Base-by-base conservation (phyloP, 108 stramenopile genomes). In the Licmophora abbreviata region DNA sequence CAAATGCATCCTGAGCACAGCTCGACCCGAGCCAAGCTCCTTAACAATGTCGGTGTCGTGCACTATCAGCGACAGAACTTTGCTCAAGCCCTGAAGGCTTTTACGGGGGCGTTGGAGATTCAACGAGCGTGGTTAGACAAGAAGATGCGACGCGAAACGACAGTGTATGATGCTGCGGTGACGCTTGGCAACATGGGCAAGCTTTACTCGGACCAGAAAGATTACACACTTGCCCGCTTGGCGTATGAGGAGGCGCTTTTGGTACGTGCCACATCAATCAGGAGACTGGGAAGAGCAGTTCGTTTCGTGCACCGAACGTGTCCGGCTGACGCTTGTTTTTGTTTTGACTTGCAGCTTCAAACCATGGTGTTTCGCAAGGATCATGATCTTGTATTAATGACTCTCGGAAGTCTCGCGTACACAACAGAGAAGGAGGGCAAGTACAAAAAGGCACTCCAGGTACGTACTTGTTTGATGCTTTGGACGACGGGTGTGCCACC, bases 241-340 rank as follows among this genome's bases (percentile, higher is more conserved):
- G 69, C 68, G 10, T 80, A 68, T 51, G 73, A 80, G 56, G 79
- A 80, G 56, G 79, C 71, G 10, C 60, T 54, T 30, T 49, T 73
- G 58, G 56, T 71, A 51, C 41, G 63, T 64, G 15, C 8, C 20
- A 6, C 26, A 12, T 40, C 1, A 2, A 15, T 40, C 38, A 2
- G 5, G 20, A 18, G 5, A 15, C n/a, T n/a, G n/a, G n/a, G n/a
- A n/a, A n/a, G n/a, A n/a, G n/a, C n/a, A n/a, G n/a, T n/a, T n/a
- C n/a, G n/a, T n/a, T n/a, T n/a, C n/a, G n/a, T n/a, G n/a, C 1
- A 5, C 20, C 2, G 2, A 4, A 40, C 38, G 2, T 4, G 2
- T 40, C 4, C 5, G 38, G 4, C 3, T 5, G 38, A 4, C 18
- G 3, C 20, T 40, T 2, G 18, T 20, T 40, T 5, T 40, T 40